phyloP scores from a whole-genome alignment of 129 eudicot species.

The Escallonia herrerae region DNA sequence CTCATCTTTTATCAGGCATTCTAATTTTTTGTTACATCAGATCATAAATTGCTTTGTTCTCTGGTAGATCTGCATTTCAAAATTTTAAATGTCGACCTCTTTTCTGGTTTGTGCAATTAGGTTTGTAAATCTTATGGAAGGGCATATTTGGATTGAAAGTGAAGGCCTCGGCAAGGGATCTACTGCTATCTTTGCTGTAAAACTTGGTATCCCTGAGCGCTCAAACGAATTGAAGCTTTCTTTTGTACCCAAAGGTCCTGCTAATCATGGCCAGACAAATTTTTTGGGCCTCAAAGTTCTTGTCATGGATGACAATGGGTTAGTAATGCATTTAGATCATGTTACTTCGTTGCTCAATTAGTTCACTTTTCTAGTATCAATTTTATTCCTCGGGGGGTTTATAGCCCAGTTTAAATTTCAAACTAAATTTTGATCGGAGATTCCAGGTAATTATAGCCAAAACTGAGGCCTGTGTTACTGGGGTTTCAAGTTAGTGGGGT shows the following conservation, averaged over 20 bases:
- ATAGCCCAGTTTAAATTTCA: too few species aligned
- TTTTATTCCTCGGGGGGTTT: too few species aligned
- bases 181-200: slow-evolving; percentile 60
- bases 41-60: too few species aligned
- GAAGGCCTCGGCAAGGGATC: slow-evolving; percentile 94
- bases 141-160: slow-evolving; percentile 87
- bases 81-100: background rate
- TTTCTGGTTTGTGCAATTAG: slow-evolving; percentile 22
- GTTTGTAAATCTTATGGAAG: slow-evolving; percentile 95
- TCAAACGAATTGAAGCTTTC: slow-evolving; percentile 40
- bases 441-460: too few species aligned
- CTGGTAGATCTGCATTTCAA: background rate
- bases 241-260: slow-evolving; percentile 26
- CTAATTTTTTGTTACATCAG: too few species aligned
- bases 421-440: too few species aligned
- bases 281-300: slow-evolving; percentile 79
- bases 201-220: slow-evolving; percentile 64
- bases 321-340: slow-evolving; percentile 16
- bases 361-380: too few species aligned
- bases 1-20: background rate
- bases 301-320: slow-evolving; percentile 81
- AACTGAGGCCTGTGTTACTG: too few species aligned
- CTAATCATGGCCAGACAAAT: slow-evolving; percentile 39
- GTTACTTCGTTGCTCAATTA: background rate
- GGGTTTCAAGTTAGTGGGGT: too few species aligned